phyloP scores from a whole-genome alignment of 345 rosid genomes.

The Citrus mangshanensis region DNA sequence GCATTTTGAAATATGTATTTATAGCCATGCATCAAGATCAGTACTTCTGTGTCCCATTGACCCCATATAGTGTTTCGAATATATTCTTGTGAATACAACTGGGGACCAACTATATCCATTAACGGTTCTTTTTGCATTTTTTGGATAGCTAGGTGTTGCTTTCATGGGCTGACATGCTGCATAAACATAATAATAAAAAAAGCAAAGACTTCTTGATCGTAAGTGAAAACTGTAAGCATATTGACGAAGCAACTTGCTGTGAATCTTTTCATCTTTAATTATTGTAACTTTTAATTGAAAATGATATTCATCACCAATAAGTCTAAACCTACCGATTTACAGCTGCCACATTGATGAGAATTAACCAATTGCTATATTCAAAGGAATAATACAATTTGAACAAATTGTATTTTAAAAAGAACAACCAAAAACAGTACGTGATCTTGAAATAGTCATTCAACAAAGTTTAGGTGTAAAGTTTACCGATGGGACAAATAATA shows the following conservation, averaged over 20 bases:
- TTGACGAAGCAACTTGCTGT: constrained; percentile 12
- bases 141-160: background rate
- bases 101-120: background rate
- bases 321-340: no score
- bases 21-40: constrained; percentile 12
- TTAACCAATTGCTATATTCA: background rate
- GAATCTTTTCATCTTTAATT: constrained; percentile 5
- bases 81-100: constrained; percentile 7
- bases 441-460: constrained; percentile 1
- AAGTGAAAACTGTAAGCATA: background rate
- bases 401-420: background rate
- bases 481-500: background rate
- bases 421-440: background rate
- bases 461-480: background rate
- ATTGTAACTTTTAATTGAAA: constrained; percentile 3
- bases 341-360: background rate
- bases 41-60: background rate
- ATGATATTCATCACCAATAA: no score
- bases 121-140: background rate
- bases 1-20: constrained; percentile 15
- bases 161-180: constrained; percentile 5
- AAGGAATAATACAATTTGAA: constrained; percentile 3
- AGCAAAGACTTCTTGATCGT: background rate
- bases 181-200: background rate
- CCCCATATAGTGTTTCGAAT: constrained; percentile 1